Evolutionary conservation across 2,329 filamentous ascomycete genomes (phyloP).

Genomic region (Penicillium glabrum): DNA sequence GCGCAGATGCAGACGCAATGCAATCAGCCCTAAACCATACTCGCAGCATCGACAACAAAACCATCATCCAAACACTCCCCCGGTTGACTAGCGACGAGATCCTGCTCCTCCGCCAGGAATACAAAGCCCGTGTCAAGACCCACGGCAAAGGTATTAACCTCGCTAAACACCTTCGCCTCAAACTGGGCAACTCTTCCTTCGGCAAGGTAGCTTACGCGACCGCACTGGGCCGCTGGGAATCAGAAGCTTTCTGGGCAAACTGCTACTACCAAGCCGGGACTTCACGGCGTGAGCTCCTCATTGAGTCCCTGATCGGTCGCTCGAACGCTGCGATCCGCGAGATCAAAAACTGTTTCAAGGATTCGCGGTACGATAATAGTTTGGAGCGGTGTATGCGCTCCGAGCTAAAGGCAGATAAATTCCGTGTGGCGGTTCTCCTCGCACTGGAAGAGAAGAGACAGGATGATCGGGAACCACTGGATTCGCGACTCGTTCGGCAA

Average conservation of each 20-base stretch:
- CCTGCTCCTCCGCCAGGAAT: constrained; percentile 79
- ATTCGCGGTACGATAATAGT: constrained; percentile 86
- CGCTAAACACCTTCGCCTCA: constrained; percentile 52
- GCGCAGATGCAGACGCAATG: constrained; percentile 73
- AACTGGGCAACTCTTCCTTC: constrained; percentile 56
- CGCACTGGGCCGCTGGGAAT: constrained; percentile 85
- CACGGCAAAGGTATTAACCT: constrained; percentile 51
- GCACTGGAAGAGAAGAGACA: constrained; percentile 81
- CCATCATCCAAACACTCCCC: constrained; percentile 81
- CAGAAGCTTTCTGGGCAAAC: constrained; percentile 96
- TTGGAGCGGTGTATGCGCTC: constrained; percentile 83
- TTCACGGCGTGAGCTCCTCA: constrained; percentile 81
- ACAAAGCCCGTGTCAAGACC: constrained; percentile 81
- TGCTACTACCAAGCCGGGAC: constrained; percentile 94
- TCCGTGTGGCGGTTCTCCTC: constrained; percentile 81
- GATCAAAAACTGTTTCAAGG: constrained; percentile 86
- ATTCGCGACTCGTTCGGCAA: constrained; percentile 62
- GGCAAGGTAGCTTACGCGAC: constrained; percentile 92
- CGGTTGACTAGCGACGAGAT: constrained; percentile 83
- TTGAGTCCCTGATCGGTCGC: constrained; percentile 88
- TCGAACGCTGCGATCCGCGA: constrained; percentile 80
- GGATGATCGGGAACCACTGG: constrained; percentile 71
- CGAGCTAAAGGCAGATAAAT: constrained; percentile 94
- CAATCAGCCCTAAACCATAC: constrained; percentile 71
- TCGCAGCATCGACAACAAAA: constrained; percentile 65